Conservation (phyloP, 2,329 filamentous ascomycete species). For the Amylocarpus encephaloides region DNA sequence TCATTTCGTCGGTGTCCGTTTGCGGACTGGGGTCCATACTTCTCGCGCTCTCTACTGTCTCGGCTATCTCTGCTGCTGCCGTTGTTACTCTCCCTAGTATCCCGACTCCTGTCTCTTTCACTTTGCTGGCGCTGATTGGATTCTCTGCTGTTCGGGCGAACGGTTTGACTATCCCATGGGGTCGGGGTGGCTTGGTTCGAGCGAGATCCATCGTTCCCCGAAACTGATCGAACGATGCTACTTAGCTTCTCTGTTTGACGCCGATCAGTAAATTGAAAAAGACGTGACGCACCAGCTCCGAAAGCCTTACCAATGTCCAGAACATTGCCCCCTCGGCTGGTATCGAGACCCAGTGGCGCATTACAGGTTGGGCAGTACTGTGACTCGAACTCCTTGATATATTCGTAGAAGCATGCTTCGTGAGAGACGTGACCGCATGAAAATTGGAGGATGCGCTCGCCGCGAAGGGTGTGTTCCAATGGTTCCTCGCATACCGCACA, state of each 20-base stretch:
- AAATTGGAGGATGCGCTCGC: slow-evolving; percentile 91
- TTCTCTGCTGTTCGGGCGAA: slow-evolving; percentile 48
- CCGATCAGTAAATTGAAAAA: slow-evolving; percentile 22
- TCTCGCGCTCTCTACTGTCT: slow-evolving; percentile 40
- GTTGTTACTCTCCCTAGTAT: slow-evolving; percentile 23
- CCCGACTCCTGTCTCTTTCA: slow-evolving; percentile 31
- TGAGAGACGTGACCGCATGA: slow-evolving; percentile 96
- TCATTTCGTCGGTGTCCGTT: slow-evolving; percentile 55
- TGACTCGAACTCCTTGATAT: slow-evolving; percentile 88
- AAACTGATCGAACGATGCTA: slow-evolving; percentile 80
- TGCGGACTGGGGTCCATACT: slow-evolving; percentile 31
- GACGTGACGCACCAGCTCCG: slow-evolving; percentile 30
- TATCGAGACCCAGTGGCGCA: slow-evolving; percentile 83
- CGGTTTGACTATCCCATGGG: slow-evolving; percentile 59
- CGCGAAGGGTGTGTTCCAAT: slow-evolving; percentile 86
- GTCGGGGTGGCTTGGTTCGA: slow-evolving; percentile 49
- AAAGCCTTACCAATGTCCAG: slow-evolving; percentile 69
- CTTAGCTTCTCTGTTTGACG: slow-evolving; percentile 75
- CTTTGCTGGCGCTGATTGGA: slow-evolving; percentile 33
- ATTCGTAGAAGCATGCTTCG: slow-evolving; percentile 98
- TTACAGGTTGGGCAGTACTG: slow-evolving; percentile 94
- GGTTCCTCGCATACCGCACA: slow-evolving; percentile 97
- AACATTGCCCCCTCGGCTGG: slow-evolving; percentile 86
- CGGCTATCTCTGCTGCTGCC: slow-evolving; percentile 27
- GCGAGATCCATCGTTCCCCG: slow-evolving; percentile 49